These are phyloP conservation scores for Neonothopanus nambi DNA, from an alignment of 1,284 basidiomycete species.

Conservation along the genomic window DNA sequence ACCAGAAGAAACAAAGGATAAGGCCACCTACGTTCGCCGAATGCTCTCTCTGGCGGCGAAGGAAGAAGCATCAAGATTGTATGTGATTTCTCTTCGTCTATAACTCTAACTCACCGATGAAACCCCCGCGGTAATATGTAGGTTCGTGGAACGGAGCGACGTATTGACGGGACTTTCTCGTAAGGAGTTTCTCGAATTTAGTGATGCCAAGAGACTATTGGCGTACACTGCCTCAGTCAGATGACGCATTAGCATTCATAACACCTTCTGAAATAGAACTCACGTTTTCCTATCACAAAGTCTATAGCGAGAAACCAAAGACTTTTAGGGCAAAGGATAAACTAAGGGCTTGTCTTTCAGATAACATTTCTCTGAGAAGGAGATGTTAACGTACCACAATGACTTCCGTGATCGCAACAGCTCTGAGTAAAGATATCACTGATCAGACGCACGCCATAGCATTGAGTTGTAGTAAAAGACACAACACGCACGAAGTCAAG, in stretches of 20 bases:
- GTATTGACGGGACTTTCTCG: constrained; percentile 5
- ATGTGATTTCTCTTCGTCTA: too few species aligned
- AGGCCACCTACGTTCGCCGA: too few species aligned
- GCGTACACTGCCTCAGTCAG: constrained; percentile 32
- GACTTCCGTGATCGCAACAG: constrained; percentile 37
- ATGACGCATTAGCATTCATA: not conserved
- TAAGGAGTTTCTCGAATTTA: constrained; percentile 33
- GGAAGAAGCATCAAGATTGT: too few species aligned
- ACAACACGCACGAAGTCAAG: constrained; percentile 34
- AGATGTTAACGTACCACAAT: constrained; percentile 30
- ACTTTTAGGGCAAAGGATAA: constrained; percentile 31
- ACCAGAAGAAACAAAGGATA: constrained; percentile 8
- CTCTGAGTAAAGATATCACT: constrained; percentile 17
- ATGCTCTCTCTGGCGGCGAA: constrained; percentile 18
- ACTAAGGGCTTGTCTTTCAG: constrained; percentile 28
- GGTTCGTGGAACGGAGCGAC: too few species aligned
- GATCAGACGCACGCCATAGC: too few species aligned
- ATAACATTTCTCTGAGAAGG: too few species aligned
- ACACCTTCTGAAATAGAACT: constrained; percentile 18
- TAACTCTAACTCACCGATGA: not conserved
- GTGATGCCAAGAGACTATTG: constrained; percentile 38
- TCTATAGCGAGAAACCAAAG: constrained; percentile 41
- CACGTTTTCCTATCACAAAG: constrained; percentile 40
- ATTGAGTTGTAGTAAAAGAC: not conserved
- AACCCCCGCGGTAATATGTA: not conserved